phyloP scores from a whole-genome alignment of 2,329 filamentous ascomycete species.

The Clonostachys rhizophaga region DNA sequence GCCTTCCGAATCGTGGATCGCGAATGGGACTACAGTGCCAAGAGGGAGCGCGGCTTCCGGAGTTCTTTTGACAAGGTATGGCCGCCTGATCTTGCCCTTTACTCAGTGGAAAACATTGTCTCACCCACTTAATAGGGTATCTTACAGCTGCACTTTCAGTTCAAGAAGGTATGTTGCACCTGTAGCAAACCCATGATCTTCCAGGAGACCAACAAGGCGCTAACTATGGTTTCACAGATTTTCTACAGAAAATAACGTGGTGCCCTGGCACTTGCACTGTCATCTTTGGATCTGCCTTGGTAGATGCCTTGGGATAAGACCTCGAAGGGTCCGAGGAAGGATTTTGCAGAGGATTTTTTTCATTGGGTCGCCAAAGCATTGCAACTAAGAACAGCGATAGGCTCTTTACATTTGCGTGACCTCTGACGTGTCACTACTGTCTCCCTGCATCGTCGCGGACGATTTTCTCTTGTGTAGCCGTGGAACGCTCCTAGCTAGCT shows the following conservation, averaged over 20 bases:
- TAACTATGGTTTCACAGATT: conserved; percentile 31
- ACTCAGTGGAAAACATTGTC: not conserved
- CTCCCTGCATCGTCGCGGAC: too few species aligned
- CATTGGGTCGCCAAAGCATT: too few species aligned
- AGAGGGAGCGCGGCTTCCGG: conserved; percentile 88
- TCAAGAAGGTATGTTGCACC: conserved; percentile 74
- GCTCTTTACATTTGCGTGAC: too few species aligned
- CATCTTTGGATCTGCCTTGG: too few species aligned
- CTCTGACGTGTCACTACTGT: too few species aligned
- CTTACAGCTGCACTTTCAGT: conserved; percentile 94
- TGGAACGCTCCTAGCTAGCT: too few species aligned
- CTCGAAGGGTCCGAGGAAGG: too few species aligned
- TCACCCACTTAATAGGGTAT: conserved; percentile 60
- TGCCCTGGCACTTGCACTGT: not conserved
- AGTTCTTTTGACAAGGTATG: conserved; percentile 96
- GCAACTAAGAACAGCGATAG: too few species aligned
- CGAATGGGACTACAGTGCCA: conserved; percentile 98
- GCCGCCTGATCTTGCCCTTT: conserved; percentile 5
- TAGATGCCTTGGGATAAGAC: too few species aligned
- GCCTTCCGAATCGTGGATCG: conserved; percentile 97
- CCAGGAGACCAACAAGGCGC: conserved; percentile 4
- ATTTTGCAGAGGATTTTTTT: not conserved
- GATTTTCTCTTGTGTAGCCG: too few species aligned
- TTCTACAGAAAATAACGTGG: conserved; percentile 48
- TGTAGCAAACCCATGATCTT: not conserved